Base-by-base conservation (phyloP, 768 basidiomycete genomes). In the Podaxis pistillaris region DNA sequence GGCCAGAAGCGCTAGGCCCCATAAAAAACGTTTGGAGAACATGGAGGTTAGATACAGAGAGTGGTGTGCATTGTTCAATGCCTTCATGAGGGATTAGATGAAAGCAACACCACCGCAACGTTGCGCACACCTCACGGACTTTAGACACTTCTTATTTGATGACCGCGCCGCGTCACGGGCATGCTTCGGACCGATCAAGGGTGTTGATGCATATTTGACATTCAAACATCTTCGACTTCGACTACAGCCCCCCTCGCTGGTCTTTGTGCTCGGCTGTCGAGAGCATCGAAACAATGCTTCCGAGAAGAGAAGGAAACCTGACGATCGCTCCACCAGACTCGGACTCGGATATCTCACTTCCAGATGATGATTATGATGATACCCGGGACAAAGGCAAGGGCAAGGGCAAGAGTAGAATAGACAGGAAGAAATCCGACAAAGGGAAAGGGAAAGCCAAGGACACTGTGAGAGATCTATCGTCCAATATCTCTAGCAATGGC, bases 281-380 rank as follows among this genome's bases (percentile, higher is more conserved):
- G 30, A 36, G 33, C n/a, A 33, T 30, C 47, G 53, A 57, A 22
- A 68, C 68, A 66, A 78, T 77, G 71, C 68, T 75, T 46, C 73
- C 76, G 8, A 76, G 74, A 65, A 69, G 67, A 56, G 77, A 76
- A 65, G 68, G 71, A 54, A 73, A 76, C 52, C 15, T 57, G 19
- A 53, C 46, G 11, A 79, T 80, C 67, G 84, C 83, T 79, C 82
- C 82, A 33, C 78, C 82, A 51, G 87, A 88, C 69, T 89, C 86
- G 1, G 90, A 89, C 71, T 91, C 89, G 2, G 90, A 90, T 66
- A 85, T 87, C 26, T 88, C 86, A 40, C 73, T 89, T 47, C 78
- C 81, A 12, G 84, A 83, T 49, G 83, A 86, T 15, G 76, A 76
- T 13, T 80, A 80, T 40, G 68, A 63, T 49, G 74, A 71, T 63